A percentile compares a stretch with the other conserved stretches of the same genome.
phyloP scores from a whole-genome alignment of 106 monocot species.

The Apostasia ramifera region DNA sequence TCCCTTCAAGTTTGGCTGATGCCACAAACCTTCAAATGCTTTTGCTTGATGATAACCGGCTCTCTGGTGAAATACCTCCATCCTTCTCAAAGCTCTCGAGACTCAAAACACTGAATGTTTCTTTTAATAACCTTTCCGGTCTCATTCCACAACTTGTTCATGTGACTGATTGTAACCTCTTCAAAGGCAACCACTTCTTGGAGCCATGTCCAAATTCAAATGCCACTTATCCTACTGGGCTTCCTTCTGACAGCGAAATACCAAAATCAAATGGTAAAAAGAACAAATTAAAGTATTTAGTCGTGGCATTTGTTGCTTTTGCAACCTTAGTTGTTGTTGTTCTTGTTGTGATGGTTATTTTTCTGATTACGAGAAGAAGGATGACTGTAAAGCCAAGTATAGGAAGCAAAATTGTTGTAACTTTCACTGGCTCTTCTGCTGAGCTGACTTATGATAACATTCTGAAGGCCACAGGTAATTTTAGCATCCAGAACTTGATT shows the following conservation, averaged over 20 bases:
- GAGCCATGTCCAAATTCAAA: slow-evolving; percentile 24
- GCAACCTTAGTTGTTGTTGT: slow-evolving; percentile 19
- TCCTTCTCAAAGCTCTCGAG: slow-evolving; percentile 22
- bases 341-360: slow-evolving; percentile 29
- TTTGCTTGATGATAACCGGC: slow-evolving; percentile 41
- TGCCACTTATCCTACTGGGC: not conserved
- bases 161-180: slow-evolving; percentile 29
- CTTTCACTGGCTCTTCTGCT: slow-evolving; percentile 37
- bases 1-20: slow-evolving; percentile 35
- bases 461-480: slow-evolving; percentile 40
- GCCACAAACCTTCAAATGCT: slow-evolving; percentile 28
- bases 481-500: slow-evolving; percentile 56
- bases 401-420: slow-evolving; percentile 38
- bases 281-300: slow-evolving; percentile 17
- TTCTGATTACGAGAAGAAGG: slow-evolving; percentile 30
- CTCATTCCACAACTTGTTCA: slow-evolving; percentile 32
- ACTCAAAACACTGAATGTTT: slow-evolving; percentile 42
- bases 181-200: slow-evolving; percentile 41
- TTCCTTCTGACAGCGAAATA: not conserved
- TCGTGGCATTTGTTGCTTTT: slow-evolving; percentile 23
- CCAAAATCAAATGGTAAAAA: not conserved
- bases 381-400: slow-evolving; percentile 14
- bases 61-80: slow-evolving; percentile 43
- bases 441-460: slow-evolving; percentile 52
- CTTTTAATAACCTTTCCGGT: slow-evolving; percentile 66